A percentile compares a stretch with the other conserved stretches of the same genome.
Conservation (phyloP, 306 rosid genomes). For the Vigna radiata region DNA sequence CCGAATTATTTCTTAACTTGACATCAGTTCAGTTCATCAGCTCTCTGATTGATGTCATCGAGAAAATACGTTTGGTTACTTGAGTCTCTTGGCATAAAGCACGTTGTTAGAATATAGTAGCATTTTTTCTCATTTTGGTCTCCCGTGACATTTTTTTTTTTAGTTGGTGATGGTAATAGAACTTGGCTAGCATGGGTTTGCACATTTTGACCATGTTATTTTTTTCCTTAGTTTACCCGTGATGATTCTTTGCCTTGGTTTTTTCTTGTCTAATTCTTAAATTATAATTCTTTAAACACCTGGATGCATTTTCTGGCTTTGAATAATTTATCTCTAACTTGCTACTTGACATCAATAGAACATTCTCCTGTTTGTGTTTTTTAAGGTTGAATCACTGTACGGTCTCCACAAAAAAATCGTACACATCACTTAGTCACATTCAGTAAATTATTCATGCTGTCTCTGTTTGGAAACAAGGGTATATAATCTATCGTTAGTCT, state of each 20-base stretch:
- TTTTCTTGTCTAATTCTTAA: neutral
- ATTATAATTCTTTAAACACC: neutral
- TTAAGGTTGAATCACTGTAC: neutral
- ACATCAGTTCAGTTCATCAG: too few species aligned
- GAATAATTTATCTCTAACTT: neutral
- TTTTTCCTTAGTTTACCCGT: too few species aligned
- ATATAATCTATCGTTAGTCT: neutral
- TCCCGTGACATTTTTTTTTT: neutral
- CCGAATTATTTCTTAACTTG: conserved; percentile 1
- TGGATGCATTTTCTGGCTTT: neutral
- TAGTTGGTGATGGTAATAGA: neutral
- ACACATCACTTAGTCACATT: neutral
- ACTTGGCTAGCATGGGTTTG: neutral
- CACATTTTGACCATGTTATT: neutral
- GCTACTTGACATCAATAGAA: neutral
- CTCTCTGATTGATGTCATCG: neutral
- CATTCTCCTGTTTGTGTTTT: conserved; percentile 3
- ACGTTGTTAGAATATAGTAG: neutral
- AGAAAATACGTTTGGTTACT: neutral
- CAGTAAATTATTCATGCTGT: neutral
- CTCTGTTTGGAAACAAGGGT: neutral
- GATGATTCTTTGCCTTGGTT: neutral
- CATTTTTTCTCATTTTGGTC: conserved; percentile 14
- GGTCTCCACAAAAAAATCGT: neutral
- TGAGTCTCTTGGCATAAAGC: neutral